A percentile compares a stretch with the other conserved stretches of the same genome.
These are phyloP conservation scores for Dioscorea cayenensis DNA, from an alignment of 116 monocot species.

Conservation along the genomic window DNA sequence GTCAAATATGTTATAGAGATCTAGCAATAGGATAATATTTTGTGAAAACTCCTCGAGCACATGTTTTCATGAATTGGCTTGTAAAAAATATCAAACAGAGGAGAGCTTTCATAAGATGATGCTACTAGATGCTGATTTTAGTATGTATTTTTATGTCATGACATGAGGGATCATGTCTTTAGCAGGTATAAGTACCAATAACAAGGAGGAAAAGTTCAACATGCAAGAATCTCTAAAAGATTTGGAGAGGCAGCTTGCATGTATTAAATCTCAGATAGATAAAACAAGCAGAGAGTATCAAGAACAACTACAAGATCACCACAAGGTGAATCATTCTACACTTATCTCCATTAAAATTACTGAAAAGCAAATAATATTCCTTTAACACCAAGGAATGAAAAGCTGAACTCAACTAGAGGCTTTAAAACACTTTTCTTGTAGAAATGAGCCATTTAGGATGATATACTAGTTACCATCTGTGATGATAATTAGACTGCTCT, in stretches of 20 bases:
- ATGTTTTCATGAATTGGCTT: no score
- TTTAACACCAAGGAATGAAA: neutral
- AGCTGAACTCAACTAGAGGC: no score
- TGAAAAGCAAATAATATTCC: neutral
- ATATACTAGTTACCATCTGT: neutral
- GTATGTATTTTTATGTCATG: neutral
- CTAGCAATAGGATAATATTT: no score
- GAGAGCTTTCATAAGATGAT: no score
- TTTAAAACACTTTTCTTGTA: no score
- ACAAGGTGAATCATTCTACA: neutral
- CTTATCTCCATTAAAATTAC: neutral
- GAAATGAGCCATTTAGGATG: no score
- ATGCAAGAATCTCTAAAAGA: neutral
- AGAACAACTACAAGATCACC: constrained; percentile 1
- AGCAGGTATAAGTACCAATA: neutral
- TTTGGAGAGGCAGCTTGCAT: neutral
- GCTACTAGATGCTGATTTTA: neutral
- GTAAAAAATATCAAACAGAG: no score
- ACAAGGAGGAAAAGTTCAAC: neutral
- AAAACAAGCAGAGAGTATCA: neutral
- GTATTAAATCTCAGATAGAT: constrained; percentile 2
- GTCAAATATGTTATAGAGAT: no score
- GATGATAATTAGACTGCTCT: neutral
- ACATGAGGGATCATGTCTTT: neutral
- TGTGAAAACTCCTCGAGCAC: no score